Conservation (phyloP, 768 basidiomycete genomes). For the Suillus discolor region DNA sequence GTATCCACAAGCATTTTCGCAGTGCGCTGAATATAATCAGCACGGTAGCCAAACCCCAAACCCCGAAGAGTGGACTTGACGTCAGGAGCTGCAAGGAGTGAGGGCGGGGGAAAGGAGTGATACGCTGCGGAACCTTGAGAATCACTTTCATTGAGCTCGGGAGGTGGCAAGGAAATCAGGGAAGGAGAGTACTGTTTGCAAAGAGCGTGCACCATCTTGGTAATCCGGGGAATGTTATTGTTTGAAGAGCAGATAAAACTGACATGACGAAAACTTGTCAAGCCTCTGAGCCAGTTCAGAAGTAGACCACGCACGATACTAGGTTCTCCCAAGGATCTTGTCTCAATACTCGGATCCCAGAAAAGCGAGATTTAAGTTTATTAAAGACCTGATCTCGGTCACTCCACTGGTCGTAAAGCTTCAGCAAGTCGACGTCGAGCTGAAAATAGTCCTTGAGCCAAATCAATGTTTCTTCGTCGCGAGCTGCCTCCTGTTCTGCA, state of each 20-base stretch:
- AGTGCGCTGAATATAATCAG: constrained; percentile 84
- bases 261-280: constrained; percentile 4
- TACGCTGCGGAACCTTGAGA: constrained; percentile 38
- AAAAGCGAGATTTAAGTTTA: constrained; percentile 59
- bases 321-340: constrained; percentile 98
- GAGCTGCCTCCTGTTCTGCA: constrained; percentile 30
- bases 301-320: constrained; percentile 67
- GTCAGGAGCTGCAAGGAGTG: constrained; percentile 56
- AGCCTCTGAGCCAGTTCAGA: constrained; percentile 8
- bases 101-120: constrained; percentile 86
- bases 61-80: constrained; percentile 69
- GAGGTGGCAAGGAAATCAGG: constrained; percentile 53
- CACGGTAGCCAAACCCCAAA: constrained; percentile 95
- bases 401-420: constrained; percentile 79
- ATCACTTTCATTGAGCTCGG: constrained; percentile 10
- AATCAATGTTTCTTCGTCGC: constrained; percentile 64
- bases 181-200: constrained; percentile 76
- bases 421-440: constrained; percentile 69
- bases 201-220: constrained; percentile 87
- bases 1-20: constrained; percentile 73
- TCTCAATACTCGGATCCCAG: constrained; percentile 83
- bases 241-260: constrained; percentile 99
- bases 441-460: constrained; percentile 92
- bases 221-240: constrained; percentile 94
- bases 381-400: constrained; percentile 75